Evolutionary conservation across 176 grass and related monocot genomes (phyloP).

Genomic region (Hordeum vulgare): DNA sequence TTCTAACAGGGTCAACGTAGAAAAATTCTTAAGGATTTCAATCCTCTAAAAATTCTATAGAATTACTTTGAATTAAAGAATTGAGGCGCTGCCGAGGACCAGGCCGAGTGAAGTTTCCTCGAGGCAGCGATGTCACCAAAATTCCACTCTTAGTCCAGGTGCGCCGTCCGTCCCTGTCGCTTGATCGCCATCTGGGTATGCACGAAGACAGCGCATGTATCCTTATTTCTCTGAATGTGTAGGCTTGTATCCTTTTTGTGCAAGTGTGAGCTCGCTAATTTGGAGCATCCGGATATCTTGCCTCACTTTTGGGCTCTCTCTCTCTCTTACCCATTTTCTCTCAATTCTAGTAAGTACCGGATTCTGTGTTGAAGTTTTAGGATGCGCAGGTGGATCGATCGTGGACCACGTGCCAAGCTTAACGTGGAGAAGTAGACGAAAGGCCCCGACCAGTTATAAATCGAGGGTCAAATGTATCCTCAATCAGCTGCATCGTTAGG

Average conservation of each 20-base stretch:
- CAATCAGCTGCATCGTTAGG: neutral
- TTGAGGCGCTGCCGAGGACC: neutral
- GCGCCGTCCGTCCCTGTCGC: neutral
- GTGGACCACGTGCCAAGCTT: neutral
- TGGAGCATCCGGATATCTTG: neutral
- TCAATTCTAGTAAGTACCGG: neutral
- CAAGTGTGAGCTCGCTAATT: neutral
- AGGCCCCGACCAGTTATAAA: neutral
- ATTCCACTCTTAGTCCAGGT: slow-evolving; percentile 20
- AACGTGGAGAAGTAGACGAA: neutral
- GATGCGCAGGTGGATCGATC: neutral
- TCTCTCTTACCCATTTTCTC: neutral
- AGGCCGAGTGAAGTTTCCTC: neutral
- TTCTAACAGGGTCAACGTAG: no score
- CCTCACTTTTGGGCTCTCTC: neutral
- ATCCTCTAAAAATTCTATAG: no score
- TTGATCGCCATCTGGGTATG: neutral
- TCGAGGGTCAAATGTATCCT: neutral
- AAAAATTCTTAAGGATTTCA: no score
- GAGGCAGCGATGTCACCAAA: neutral
- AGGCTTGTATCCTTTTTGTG: no score
- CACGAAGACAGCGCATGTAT: neutral
- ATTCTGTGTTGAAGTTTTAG: neutral
- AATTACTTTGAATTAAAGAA: no score
- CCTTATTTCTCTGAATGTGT: neutral